Evolutionary conservation across 257 asterid species (phyloP), one percentile per base, ranked within the genome.

Genomic region (Paulownia fortunei): DNA sequence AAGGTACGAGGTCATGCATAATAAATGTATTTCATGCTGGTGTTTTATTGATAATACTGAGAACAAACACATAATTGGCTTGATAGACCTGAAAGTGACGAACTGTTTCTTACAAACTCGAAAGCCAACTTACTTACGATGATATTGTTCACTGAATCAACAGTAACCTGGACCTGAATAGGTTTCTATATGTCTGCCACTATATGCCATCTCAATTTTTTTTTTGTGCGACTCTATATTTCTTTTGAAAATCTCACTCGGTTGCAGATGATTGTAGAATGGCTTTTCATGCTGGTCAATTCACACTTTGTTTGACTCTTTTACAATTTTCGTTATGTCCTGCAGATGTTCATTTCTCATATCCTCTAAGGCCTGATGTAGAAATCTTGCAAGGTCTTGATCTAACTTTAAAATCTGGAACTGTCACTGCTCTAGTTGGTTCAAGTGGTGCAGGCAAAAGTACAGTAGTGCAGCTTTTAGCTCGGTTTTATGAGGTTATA

Each of bases 361-460:
- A 95, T 89, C 99, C 99, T 46, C 82, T 93, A 77, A 89, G 99
- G 89, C 94, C 98, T 78, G 97, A 95, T 80, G 94, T 93, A 54
- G 96, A 87, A 79, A 82, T 95, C 90, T 88, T 95, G 37, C 81
- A 79, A 79, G 99, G 93, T 78, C 91, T 95, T 58, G 91, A 90
- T 86, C 88, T 95, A 61, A 84, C 88, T 39, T 88, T 95, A 67
- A 89, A 84, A 80, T 82, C 88, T 83, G 98, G 99, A 84, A 89
- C 93, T 73, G 90, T 93, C 60, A 93, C 99, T 81, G 98, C 99
- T 81, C 92, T 95, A 46, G 98, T 95, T 59, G 99, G 99, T 51
- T 80, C 97, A 69, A 95, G 99, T 84, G 99, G 98, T 54, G 97
- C 99, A 21, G 99, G 98, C 64, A 95, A 95, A 88, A 95, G 97